These are phyloP conservation scores for Pleodorina starrii DNA, from an alignment of 139 green algal species.

Conservation along the genomic window DNA sequence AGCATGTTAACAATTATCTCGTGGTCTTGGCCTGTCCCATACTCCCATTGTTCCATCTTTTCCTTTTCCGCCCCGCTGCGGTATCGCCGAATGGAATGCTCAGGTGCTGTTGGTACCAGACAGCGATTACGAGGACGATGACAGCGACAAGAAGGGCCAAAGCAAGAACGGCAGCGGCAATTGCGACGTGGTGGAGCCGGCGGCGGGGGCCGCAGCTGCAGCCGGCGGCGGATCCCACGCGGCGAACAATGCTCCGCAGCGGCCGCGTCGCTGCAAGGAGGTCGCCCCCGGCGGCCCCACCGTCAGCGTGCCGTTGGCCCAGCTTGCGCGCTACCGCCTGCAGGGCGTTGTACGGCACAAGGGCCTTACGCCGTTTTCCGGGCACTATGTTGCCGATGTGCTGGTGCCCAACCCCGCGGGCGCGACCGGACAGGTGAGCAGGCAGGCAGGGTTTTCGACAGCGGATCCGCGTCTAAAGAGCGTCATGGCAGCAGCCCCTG, in stretches of 20 bases:
- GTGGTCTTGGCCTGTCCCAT: no score
- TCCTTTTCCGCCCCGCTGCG: no score
- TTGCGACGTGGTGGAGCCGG: background rate
- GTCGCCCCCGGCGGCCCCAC: no score
- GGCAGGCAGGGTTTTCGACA: background rate
- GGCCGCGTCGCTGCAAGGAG: background rate
- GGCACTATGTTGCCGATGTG: constrained; percentile 48
- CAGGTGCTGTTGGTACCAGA: constrained; percentile 7
- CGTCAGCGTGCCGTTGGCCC: background rate
- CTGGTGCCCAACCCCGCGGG: background rate
- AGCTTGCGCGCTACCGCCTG: constrained; percentile 19
- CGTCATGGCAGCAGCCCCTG: no score
- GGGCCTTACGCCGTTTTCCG: constrained; percentile 34
- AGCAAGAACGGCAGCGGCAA: background rate
- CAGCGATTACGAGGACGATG: constrained; percentile 7
- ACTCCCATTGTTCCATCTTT: no score
- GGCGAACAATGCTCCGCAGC: background rate
- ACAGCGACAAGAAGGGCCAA: background rate
- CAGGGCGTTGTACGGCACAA: constrained; percentile 44
- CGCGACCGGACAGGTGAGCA: background rate
- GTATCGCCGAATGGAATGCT: no score
- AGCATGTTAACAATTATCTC: no score
- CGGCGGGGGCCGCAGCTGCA: no score
- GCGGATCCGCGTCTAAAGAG: no score
- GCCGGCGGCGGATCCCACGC: no score